Evolutionary conservation across 768 basidiomycete genomes (phyloP).

Genomic region (Boletus subparvulus): DNA sequence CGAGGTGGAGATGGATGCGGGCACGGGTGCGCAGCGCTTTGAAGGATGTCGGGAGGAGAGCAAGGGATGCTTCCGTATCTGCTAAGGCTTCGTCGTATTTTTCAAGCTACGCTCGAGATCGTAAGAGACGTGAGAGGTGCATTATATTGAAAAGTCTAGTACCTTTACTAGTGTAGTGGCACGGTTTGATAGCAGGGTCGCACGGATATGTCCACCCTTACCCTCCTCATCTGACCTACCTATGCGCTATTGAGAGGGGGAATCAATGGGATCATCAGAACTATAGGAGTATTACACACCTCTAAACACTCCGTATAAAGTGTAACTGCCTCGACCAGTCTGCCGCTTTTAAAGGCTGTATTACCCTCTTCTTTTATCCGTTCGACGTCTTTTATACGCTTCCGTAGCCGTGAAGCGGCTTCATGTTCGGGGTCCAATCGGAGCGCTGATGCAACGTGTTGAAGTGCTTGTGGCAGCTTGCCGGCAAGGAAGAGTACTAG

Average conservation of each 20-base stretch:
- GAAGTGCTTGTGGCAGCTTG: slow-evolving; percentile 67
- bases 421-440: slow-evolving; percentile 77
- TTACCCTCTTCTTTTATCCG: slow-evolving; percentile 86
- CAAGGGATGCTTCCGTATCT: slow-evolving; percentile 70
- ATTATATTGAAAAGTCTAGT: background rate
- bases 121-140: background rate
- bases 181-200: slow-evolving; percentile 78
- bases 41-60: slow-evolving; percentile 63
- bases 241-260: slow-evolving; percentile 47
- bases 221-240: slow-evolving; percentile 70
- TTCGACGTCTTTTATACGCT: slow-evolving; percentile 81
- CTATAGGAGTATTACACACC: slow-evolving; percentile 35
- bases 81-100: slow-evolving; percentile 64
- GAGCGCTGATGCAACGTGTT: slow-evolving; percentile 70
- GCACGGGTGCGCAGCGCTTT: slow-evolving; percentile 88
- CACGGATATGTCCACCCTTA: slow-evolving; percentile 77
- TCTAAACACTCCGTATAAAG: slow-evolving; percentile 75
- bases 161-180: slow-evolving; percentile 82
- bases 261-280: background rate
- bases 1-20: slow-evolving; percentile 70
- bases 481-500: slow-evolving; percentile 74
- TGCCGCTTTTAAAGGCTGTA: slow-evolving; percentile 61
- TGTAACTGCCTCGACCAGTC: slow-evolving; percentile 58
- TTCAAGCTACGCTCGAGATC: slow-evolving; percentile 47
- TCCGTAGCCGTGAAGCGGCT: slow-evolving; percentile 66